Base-by-base conservation (phyloP, 306 rosid genomes). In the Vigna trinervia region DNA sequence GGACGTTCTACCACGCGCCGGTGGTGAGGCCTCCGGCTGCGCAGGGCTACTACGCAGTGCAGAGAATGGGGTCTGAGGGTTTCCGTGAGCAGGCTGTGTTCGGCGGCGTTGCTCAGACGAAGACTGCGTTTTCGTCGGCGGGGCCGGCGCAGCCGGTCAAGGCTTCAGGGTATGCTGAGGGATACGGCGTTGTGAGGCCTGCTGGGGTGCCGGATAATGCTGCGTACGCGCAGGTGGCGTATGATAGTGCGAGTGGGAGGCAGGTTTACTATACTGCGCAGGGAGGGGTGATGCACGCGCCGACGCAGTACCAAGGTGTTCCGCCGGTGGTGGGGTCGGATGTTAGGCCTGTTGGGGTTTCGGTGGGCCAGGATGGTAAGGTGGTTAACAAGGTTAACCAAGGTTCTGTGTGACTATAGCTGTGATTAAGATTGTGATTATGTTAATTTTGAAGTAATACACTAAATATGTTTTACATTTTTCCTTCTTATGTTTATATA, bases 31-130 rank as follows among this genome's bases (percentile, higher is more conserved):
- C 77, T 6, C 79, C 78, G 5, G 53, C 83, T 34, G 70, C 72
- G 19, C 93, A 91, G 83, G 98, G 92, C 4, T 93, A 85, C 85
- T 89, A 87, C 72, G 71, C 89, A 1, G 81, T 93, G 79, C 96
- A 84, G 77, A 77, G 97, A 32, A 80, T 85, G 87, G 57, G 78
- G 15, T 51, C 90, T 2, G 96, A 93, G 12, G 86, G 80, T 15
- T 88, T 86, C 92, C 92, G 97, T 41, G 98, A 94, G 1, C 94
- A 87, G 73, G 88, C 85, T 62, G 77, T 89, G 41, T 90, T 90
- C 76, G 84, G 87, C 46, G 85, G 86, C 0, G 47, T 79, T 5
- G 85, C 74, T 1, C 86, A 50, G 1, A 71, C 2, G 26, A 83
- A 60, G 8, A 41, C 78, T 4, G 70, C 75, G 26, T 80, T 74